Evolutionary conservation across 1,284 basidiomycete species (phyloP), one percentile per base, ranked within the genome.

Genomic region (Veloboletus limbatus): DNA sequence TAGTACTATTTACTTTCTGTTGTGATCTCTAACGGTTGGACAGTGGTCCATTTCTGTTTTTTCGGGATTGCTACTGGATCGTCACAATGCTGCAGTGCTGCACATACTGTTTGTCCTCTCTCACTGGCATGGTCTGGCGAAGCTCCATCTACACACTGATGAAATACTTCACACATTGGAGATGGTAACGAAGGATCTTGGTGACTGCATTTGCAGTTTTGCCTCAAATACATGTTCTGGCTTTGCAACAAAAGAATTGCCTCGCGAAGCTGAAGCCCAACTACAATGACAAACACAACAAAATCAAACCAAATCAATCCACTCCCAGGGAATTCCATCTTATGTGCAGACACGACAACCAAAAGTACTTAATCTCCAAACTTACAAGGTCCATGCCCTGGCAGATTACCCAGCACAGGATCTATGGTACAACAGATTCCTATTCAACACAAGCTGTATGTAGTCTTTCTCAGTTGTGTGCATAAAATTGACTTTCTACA

Each of bases 1-100:
- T 5, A 6, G 28, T 32, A n/a, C n/a, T n/a, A n/a, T n/a, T n/a
- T n/a, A n/a, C n/a, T n/a, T n/a, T n/a, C n/a, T n/a, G n/a, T n/a
- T n/a, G n/a, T n/a, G n/a, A n/a, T n/a, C n/a, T n/a, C n/a, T n/a
- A n/a, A n/a, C n/a, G n/a, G n/a, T n/a, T n/a, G n/a, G n/a, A n/a
- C n/a, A n/a, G 54, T 55, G 52, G 35, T 16, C 50, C 6, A 51
- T 59, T 6, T 48, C 55, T 2, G 50, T 45, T 2, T 55, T 60
- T 20, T 39, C 43, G 2, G 55, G 37, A 0, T 16, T 59, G 1
- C 13, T 59, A 0, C 52, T 50, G 14, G 47, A 33, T 3, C 45
- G 17, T 3, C 24, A 47, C 8, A 18, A 32, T 6, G 3, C 4
- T 1, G 6, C 16, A 13, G 34, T 43, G 0, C 5, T 37, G 3